phyloP scores from a whole-genome alignment of 2,329 filamentous ascomycete genomes.

The Aureobasidium lini region DNA sequence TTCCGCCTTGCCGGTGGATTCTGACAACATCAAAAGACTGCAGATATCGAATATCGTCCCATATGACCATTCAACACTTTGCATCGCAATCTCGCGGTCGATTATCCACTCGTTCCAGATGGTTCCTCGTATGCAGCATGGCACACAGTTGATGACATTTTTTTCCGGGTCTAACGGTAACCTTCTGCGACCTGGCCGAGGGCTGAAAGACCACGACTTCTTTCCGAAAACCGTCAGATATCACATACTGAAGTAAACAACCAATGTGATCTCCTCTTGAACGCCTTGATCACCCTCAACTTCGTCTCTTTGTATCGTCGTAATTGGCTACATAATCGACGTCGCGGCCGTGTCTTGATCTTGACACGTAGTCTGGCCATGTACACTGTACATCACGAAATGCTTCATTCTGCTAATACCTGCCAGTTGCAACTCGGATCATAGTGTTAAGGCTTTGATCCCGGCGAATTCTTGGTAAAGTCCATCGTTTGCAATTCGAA shows the following conservation, averaged over 20 bases:
- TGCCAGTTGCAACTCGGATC: not conserved
- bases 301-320: not conserved
- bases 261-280: not conserved
- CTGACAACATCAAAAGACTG: constrained; percentile 9
- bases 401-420: not conserved
- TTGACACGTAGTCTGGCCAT: too few relatives aligned
- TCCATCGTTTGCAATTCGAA: constrained; percentile 2
- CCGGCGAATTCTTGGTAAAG: not conserved
- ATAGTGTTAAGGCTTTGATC: not conserved
- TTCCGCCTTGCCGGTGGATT: constrained; percentile 9
- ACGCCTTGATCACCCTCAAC: not conserved
- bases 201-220: not conserved
- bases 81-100: not conserved
- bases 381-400: not conserved
- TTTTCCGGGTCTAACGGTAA: constrained; percentile 5
- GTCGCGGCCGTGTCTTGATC: too few relatives aligned
- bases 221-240: not conserved
- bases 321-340: too few relatives aligned
- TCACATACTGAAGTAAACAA: not conserved
- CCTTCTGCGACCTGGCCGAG: not conserved
- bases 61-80: not conserved
- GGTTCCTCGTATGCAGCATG: not conserved
- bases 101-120: not conserved
- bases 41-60: not conserved
- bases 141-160: not conserved